Evolutionary conservation across 2,329 filamentous ascomycete species (phyloP).

Genomic region (Aspergillus udagawae): DNA sequence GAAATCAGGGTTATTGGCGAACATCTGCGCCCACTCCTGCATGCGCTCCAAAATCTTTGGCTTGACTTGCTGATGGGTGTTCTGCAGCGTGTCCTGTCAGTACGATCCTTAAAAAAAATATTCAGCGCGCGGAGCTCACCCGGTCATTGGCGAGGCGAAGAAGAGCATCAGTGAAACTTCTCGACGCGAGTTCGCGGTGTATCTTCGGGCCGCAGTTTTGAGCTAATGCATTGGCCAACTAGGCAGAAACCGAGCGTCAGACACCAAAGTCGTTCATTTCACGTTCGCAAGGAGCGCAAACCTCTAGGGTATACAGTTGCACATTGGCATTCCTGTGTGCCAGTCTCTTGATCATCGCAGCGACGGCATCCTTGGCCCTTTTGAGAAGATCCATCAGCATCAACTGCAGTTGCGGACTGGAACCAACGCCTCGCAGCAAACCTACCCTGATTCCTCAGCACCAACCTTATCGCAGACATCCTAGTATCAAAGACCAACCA

Average conservation of each 20-base stretch:
- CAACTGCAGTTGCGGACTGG: neutral
- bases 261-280: neutral
- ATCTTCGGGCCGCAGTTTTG: conserved; percentile 86
- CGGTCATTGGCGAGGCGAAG: conserved; percentile 87
- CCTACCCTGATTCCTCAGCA: conserved; percentile 46
- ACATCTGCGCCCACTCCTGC: conserved; percentile 96
- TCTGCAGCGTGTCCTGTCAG: conserved; percentile 43
- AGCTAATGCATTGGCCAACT: conserved; percentile 85
- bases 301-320: conserved; percentile 89
- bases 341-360: conserved; percentile 85
- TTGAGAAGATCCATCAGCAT: conserved; percentile 13
- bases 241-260: conserved; percentile 9
- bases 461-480: conserved; percentile 60
- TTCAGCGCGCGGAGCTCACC: conserved; percentile 29
- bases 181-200: conserved; percentile 84
- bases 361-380: conserved; percentile 75
- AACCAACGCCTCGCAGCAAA: neutral
- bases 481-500: conserved; percentile 27
- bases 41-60: conserved; percentile 95
- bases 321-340: conserved; percentile 95
- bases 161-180: conserved; percentile 90
- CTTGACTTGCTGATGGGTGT: conserved; percentile 94
- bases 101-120: neutral
- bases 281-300: conserved; percentile 28
- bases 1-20: conserved; percentile 79